Evolutionary conservation across 257 asterid genomes (phyloP), one percentile per base, ranked within the genome.

Genomic region (Plantago elongata): DNA sequence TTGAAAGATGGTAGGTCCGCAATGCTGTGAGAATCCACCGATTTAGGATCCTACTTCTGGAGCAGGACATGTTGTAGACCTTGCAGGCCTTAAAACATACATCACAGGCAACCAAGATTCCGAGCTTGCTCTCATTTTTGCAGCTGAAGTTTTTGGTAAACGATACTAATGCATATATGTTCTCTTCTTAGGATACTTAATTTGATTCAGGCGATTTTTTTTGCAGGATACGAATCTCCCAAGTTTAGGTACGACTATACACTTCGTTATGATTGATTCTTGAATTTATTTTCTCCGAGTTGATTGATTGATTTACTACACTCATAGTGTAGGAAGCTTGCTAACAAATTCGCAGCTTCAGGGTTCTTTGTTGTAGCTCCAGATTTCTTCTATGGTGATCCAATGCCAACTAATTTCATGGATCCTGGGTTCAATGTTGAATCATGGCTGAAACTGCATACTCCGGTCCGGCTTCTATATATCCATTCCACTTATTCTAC

Each of bases 371-470:
- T 79, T 7, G 81, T 81, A 64, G 92, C 73, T 79, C 96, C 96
- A 9, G 96, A 88, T 77, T 77, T 85, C 75, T 83, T 68, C 70
- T 64, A 75, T 38, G 95, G 96, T 11, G 92, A 83, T 76, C 89
- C 95, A 5, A 49, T 54, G 43, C 50, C 51, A 64, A 74, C 34
- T 2, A 77, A 77, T 15, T 74, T 1, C 27, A 22, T 22, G 27
- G 27, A 74, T 58, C 66, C 75, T 47, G 34, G 64, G 15, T 42
- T 44, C 42, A 57, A 45, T 65, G 0, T 55, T 7, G 61, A 45
- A 18, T 15, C 64, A 15, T 88, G 95, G 96, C 0, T 45, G 5
- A 34, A 56, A 3, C 72, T 68, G 54, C 89, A 88, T 61, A 49
- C 46, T 22, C 54, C 82, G 71, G 96, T 88, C 68, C 42, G 81